A percentile compares a stretch with the other conserved stretches of the same genome.
phyloP scores from a whole-genome alignment of 1,284 basidiomycete species.

The Leccinum pallidistipes region DNA sequence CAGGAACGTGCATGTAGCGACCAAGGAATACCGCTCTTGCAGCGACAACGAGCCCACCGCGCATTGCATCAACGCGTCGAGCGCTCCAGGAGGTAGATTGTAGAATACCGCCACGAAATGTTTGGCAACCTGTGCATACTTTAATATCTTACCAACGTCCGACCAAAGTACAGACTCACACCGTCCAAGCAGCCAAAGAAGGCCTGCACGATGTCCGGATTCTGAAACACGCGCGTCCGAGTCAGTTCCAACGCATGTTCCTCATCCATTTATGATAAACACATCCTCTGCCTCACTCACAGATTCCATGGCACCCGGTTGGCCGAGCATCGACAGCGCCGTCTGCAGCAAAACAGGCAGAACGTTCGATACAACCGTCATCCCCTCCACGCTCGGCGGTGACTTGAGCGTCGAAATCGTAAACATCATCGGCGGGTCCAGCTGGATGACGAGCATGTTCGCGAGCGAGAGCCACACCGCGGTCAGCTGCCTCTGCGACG shows the following conservation, averaged over 20 bases:
- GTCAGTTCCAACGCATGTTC: conserved; percentile 9
- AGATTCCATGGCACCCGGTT: conserved; percentile 66
- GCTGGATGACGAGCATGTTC: conserved; percentile 73
- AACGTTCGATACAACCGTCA: conserved; percentile 50
- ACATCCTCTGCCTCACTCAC: conserved; percentile 37
- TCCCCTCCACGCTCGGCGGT: conserved; percentile 42
- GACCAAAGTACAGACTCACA: conserved; percentile 39
- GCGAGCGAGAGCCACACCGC: conserved; percentile 84
- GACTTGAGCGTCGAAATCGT: conserved; percentile 43
- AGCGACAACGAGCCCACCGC: conserved; percentile 69
- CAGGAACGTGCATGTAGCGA: conserved; percentile 79
- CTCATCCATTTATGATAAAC: background rate
- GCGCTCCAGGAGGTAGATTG: conserved; percentile 60
- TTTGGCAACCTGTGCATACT: conserved; percentile 55
- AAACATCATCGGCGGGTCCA: conserved; percentile 68
- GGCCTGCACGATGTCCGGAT: conserved; percentile 86
- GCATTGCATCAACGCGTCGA: conserved; percentile 74
- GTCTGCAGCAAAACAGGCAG: conserved; percentile 62
- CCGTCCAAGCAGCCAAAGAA: conserved; percentile 82
- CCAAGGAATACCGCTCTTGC: conserved; percentile 86
- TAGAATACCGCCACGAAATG: conserved; percentile 76
- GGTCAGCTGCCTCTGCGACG: conserved; percentile 66
- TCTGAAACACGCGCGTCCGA: conserved; percentile 40
- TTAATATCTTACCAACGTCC: conserved; percentile 2
- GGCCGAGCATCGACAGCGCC: conserved; percentile 56